These are phyloP conservation scores for Mycena belliarum DNA, from an alignment of 768 basidiomycete species.

Conservation along the genomic window DNA sequence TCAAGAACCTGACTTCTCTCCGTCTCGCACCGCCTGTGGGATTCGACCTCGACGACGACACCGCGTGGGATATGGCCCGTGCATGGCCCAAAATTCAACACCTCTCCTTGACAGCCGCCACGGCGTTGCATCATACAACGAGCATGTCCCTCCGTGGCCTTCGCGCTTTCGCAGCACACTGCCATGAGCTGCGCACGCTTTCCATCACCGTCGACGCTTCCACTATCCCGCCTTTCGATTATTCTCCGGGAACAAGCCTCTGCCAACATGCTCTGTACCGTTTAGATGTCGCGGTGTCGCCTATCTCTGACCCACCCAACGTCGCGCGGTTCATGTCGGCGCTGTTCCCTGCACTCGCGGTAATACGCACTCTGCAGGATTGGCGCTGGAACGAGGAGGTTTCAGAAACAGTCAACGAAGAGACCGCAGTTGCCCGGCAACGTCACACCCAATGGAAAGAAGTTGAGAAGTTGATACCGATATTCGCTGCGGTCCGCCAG, in stretches of 20 bases:
- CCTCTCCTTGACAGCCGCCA: background rate
- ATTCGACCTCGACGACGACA: background rate
- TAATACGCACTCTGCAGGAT: background rate
- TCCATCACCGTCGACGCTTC: background rate
- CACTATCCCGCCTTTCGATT: background rate
- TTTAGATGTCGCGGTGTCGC: background rate
- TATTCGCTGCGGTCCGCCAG: background rate
- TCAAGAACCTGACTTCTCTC: background rate
- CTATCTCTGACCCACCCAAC: background rate
- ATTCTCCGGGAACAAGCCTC: background rate
- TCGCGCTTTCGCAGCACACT: background rate
- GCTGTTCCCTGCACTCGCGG: background rate
- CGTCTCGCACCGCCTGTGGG: background rate
- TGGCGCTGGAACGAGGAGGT: background rate
- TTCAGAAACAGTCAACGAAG: background rate
- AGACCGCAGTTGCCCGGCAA: background rate
- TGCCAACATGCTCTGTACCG: background rate
- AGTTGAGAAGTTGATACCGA: background rate
- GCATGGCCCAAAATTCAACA: background rate
- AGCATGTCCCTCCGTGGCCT: background rate
- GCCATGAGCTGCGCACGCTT: background rate
- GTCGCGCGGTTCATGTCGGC: background rate
- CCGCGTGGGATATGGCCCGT: background rate
- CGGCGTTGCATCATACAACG: background rate
- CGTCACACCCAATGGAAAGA: background rate